A percentile compares a stretch with the other conserved stretches of the same genome.
phyloP scores from a whole-genome alignment of 2,329 filamentous ascomycete genomes.

The Penicillium sp. region DNA sequence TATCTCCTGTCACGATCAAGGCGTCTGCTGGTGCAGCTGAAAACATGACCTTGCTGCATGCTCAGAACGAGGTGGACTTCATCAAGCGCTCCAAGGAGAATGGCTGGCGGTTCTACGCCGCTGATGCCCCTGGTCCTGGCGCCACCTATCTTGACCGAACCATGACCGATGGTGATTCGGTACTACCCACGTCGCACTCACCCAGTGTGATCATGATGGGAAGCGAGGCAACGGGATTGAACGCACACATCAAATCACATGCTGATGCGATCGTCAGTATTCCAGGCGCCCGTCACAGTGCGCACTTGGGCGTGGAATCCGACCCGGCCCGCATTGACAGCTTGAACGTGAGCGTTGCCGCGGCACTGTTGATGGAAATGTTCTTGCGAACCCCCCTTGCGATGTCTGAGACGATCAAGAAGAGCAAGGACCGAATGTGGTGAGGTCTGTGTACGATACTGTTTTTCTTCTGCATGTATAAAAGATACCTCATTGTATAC shows the following conservation, averaged over 20 bases:
- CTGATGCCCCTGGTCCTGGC: conserved; percentile 53
- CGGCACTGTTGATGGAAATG: conserved; percentile 64
- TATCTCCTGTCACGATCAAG: conserved; percentile 80
- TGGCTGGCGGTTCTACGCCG: conserved; percentile 84
- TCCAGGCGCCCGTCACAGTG: conserved; percentile 51
- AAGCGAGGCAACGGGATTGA: conserved; percentile 75
- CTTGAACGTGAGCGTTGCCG: conserved; percentile 89
- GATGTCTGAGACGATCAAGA: conserved; percentile 25
- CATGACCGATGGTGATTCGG: conserved; percentile 30
- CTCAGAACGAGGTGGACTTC: conserved; percentile 69
- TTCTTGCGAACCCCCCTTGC: conserved; percentile 41
- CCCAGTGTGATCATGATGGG: conserved; percentile 82
- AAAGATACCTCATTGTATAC: conserved; percentile 18
- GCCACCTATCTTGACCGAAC: conserved; percentile 26
- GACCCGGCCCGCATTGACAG: conserved; percentile 70
- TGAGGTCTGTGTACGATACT: conserved; percentile 14
- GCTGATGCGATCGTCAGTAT: conserved; percentile 70
- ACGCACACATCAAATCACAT: conserved; percentile 62
- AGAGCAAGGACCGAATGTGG: conserved; percentile 23
- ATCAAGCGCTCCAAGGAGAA: conserved; percentile 65
- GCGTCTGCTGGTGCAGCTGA: conserved; percentile 87
- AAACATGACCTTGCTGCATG: conserved; percentile 70
- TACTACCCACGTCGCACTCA: conserved; percentile 53
- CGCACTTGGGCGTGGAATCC: conserved; percentile 37
- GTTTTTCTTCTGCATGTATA: conserved; percentile 5